These are phyloP conservation scores for Erigeron canadensis DNA, from an alignment of 129 eudicot genomes.

Conservation along the genomic window DNA sequence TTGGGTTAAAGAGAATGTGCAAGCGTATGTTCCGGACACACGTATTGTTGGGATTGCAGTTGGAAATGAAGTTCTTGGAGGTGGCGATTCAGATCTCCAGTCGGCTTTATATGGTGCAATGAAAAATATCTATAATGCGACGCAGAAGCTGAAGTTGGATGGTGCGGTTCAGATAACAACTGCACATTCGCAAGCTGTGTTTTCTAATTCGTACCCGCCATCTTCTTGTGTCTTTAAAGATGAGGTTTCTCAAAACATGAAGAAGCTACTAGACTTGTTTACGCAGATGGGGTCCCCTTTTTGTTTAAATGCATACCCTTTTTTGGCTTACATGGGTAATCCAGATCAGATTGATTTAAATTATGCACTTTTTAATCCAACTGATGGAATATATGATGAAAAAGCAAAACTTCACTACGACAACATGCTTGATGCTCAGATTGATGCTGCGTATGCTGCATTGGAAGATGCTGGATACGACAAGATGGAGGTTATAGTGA, in stretches of 20 bases:
- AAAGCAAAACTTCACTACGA: slow-evolving; percentile 76
- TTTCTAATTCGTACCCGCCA: slow-evolving; percentile 77
- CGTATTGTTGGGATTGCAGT: slow-evolving; percentile 81
- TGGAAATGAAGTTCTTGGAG: slow-evolving; percentile 82
- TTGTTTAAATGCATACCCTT: slow-evolving; percentile 92
- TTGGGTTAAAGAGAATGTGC: slow-evolving; percentile 85
- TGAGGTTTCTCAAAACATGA: slow-evolving; percentile 60
- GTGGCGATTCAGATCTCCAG: slow-evolving; percentile 52
- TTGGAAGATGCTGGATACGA: slow-evolving; percentile 71
- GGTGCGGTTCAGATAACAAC: slow-evolving; percentile 65
- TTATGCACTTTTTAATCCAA: slow-evolving; percentile 71
- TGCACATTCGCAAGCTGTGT: slow-evolving; percentile 79
- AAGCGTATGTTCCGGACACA: slow-evolving; percentile 58
- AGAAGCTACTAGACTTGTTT: slow-evolving; percentile 76
- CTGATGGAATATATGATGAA: slow-evolving; percentile 55
- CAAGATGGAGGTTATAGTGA: slow-evolving; percentile 88
- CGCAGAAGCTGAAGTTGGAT: slow-evolving; percentile 53
- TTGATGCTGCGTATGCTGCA: slow-evolving; percentile 92
- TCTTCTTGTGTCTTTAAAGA: slow-evolving; percentile 66
- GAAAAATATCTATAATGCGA: slow-evolving; percentile 77
- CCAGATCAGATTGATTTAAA: slow-evolving; percentile 72
- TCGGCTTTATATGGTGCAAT: slow-evolving; percentile 56
- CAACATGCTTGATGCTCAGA: slow-evolving; percentile 93
- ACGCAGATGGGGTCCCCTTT: slow-evolving; percentile 77
- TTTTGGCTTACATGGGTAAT: slow-evolving; percentile 76